phyloP scores from a whole-genome alignment of 169 alveolate species.

The Eimeria brunetti region DNA sequence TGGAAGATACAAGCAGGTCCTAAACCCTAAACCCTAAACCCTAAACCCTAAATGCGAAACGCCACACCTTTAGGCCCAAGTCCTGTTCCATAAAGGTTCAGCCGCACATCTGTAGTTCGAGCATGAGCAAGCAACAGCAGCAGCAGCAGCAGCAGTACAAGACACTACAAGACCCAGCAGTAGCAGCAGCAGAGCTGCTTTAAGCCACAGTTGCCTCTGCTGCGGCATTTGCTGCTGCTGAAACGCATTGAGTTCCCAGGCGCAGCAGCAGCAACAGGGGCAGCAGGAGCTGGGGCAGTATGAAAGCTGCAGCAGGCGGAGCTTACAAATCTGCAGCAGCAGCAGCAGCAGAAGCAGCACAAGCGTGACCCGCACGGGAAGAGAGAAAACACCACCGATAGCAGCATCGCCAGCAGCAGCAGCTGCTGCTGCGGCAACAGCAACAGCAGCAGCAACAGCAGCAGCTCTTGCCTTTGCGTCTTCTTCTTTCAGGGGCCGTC shows the following conservation, averaged over 20 bases:
- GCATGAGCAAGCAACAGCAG: constrained; percentile 22
- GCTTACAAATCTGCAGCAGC: neutral
- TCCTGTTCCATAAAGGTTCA: neutral
- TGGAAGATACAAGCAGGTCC: constrained; percentile 62
- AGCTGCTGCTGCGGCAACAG: neutral
- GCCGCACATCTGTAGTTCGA: neutral
- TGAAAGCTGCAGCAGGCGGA: neutral
- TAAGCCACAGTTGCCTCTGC: neutral
- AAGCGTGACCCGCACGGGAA: neutral
- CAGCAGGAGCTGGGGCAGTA: neutral
- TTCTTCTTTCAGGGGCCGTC: constrained; percentile 23
- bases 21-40: constrained; percentile 10
- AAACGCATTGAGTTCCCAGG: neutral
- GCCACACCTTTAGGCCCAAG: neutral
- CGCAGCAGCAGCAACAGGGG: neutral
- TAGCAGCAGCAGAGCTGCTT: neutral
- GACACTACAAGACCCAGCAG: neutral
- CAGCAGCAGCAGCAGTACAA: neutral
- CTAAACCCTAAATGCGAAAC: constrained; percentile 2
- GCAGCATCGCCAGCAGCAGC: constrained; percentile 6
- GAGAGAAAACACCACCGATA: too few relatives aligned
- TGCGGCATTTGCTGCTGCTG: neutral
- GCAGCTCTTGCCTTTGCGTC: neutral
- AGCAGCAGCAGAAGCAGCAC: neutral
- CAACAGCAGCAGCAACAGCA: constrained; percentile 1